phyloP scores from a whole-genome alignment of 345 rosid genomes.

The Heritiera littoralis region DNA sequence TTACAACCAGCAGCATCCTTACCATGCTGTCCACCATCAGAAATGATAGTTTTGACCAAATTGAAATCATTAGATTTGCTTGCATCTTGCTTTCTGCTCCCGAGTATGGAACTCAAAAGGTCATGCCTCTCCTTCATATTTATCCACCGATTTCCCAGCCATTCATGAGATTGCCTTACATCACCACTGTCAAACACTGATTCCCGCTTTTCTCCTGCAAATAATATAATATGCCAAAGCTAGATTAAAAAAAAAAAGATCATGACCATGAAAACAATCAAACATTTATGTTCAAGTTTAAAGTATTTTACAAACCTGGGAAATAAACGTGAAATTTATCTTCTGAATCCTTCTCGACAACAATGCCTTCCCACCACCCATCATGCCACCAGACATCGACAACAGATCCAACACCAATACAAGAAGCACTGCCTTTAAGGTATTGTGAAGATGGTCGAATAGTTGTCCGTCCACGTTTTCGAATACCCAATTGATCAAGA shows the following conservation, averaged over 20 bases:
- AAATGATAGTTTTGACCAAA: neutral
- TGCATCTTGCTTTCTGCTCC: slow-evolving; percentile 33
- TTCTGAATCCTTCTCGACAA: slow-evolving; percentile 48
- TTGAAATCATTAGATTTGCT: slow-evolving; percentile 27
- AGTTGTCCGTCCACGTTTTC: slow-evolving; percentile 47
- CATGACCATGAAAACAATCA: neutral
- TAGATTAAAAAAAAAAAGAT: neutral
- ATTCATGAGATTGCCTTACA: slow-evolving; percentile 68
- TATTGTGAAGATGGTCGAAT: slow-evolving; percentile 48
- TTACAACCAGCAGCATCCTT: slow-evolving; percentile 26
- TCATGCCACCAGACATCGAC: slow-evolving; percentile 83
- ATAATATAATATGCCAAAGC: neutral
- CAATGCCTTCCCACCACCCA: slow-evolving; percentile 92
- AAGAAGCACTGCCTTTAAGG: slow-evolving; percentile 21
- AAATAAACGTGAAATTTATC: slow-evolving; percentile 53
- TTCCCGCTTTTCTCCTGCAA: slow-evolving; percentile 65
- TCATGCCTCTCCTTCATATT: slow-evolving; percentile 46
- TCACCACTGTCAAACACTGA: slow-evolving; percentile 42
- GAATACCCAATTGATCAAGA: slow-evolving; percentile 52
- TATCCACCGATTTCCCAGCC: slow-evolving; percentile 68
- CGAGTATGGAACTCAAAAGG: slow-evolving; percentile 32
- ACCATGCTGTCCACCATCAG: slow-evolving; percentile 19
- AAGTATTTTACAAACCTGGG: too few relatives aligned
- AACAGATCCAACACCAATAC: slow-evolving; percentile 50
- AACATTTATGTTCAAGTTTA: neutral